Percentiles rank a stretch among this genome's conserved stretches.
phyloP scores from a whole-genome alignment of 305 asterid species.

The Petunia hybrid region DNA sequence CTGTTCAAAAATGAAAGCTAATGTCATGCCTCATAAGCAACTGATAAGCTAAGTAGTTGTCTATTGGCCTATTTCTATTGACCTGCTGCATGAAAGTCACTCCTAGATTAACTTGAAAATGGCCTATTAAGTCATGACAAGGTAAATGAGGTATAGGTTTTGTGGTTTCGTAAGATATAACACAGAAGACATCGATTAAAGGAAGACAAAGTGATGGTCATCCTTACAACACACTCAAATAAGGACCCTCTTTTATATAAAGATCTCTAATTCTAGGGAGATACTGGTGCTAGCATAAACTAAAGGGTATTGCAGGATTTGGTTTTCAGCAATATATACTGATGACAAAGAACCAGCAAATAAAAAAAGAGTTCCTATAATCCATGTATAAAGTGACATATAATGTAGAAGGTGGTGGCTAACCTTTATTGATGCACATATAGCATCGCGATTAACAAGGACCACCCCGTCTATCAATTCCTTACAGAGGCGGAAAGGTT shows the following conservation, averaged over 20 bases:
- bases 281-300: background rate
- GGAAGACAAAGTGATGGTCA: background rate
- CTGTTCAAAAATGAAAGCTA: conserved; percentile 40
- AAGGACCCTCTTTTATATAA: background rate
- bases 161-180: background rate
- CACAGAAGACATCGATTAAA: background rate
- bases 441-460: conserved; percentile 89
- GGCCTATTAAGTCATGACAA: background rate
- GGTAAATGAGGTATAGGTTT: background rate
- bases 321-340: too few species aligned
- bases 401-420: conserved; percentile 32
- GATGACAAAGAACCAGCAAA: background rate
- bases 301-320: background rate
- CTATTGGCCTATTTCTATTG: background rate
- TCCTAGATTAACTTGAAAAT: background rate
- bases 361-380: background rate
- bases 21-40: background rate
- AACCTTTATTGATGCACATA: conserved; percentile 97
- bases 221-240: background rate
- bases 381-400: background rate
- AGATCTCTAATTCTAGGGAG: background rate
- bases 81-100: background rate
- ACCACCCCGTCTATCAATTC: conserved; percentile 84
- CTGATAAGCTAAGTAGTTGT: background rate
- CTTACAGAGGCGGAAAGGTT: conserved; percentile 73